Evolutionary conservation across 1,284 basidiomycete genomes (phyloP), one percentile per base, ranked within the genome.

Genomic region (Pulveroboletus ridleyi): DNA sequence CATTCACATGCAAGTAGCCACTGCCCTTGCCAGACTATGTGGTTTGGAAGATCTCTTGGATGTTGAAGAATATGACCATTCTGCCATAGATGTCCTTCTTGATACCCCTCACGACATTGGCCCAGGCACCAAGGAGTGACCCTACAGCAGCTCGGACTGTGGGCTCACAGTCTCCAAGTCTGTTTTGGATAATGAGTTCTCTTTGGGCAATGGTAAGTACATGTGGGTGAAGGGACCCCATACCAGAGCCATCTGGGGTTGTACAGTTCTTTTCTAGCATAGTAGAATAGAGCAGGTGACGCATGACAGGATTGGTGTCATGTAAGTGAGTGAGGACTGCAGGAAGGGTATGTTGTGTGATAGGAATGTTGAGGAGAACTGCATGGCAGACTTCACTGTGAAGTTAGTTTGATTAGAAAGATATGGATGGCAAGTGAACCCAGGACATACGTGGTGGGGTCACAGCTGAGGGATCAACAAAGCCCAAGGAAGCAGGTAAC

Each of bases 341-440:
- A 2, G 89, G 83, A 1, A 98, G 80, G 0, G 90, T 91, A 0
- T 78, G 75, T 2, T 82, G 81, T 2, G 85, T 84, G 22, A 91
- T 80, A 2, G 93, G 90, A 2, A 96, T 82, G 70, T 95, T 92
- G 67, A 95, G 83, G 0, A 99, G 83, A 1, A 93, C 91, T 0
- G 95, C 92, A 29, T 95, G 89, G 18, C 97, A 93, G 14, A 98
- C 96, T 71, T 99, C 96, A 4, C 95, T 96, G 73, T 56, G 61
- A 39, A 6, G 9, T 42, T 56, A 50, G 59, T 61, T 49, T 15
- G 23, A 11, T 53, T 9, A 54, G 68, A 14, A 62, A 50, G 55
- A 54, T 41, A 66, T 56, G 35, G 29, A 17, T 35, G 56, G 15
- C 35, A 10, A 25, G 47, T 46, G 33, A 29, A 29, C 17, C 33